phyloP scores from a whole-genome alignment of 2,329 filamentous ascomycete genomes.

The Calonectria crousiana region DNA sequence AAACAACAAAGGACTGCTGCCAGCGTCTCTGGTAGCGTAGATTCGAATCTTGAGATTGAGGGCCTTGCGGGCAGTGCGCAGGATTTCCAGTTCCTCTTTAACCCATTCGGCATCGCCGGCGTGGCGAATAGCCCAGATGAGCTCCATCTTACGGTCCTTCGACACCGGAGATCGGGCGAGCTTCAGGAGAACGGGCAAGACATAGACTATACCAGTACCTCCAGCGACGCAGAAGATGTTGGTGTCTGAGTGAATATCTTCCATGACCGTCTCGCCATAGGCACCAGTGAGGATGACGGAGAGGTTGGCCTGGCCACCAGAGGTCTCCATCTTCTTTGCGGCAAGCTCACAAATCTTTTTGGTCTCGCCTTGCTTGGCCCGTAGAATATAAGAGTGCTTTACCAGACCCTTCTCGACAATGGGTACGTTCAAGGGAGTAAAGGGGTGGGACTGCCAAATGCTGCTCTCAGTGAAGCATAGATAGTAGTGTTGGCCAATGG shows the following conservation, averaged over 20 bases:
- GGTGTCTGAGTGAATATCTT: slow-evolving; percentile 54
- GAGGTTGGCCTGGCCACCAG: slow-evolving; percentile 52
- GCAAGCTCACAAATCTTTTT: slow-evolving; percentile 63
- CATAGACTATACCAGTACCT: slow-evolving; percentile 56
- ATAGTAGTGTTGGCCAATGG: slow-evolving; percentile 78
- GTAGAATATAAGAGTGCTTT: slow-evolving; percentile 68
- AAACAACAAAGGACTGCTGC: slow-evolving; percentile 29
- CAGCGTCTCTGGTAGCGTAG: slow-evolving; percentile 68
- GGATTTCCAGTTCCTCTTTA: slow-evolving; percentile 63
- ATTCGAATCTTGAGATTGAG: slow-evolving; percentile 65
- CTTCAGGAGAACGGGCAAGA: slow-evolving; percentile 51
- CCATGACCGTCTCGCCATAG: slow-evolving; percentile 67
- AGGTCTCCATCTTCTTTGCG: slow-evolving; percentile 49
- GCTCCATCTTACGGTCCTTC: slow-evolving; percentile 62
- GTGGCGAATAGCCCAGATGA: slow-evolving; percentile 75
- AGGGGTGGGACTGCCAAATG: slow-evolving; percentile 80
- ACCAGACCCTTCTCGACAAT: slow-evolving; percentile 54
- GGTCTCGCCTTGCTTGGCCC: slow-evolving; percentile 71
- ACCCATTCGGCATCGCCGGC: slow-evolving; percentile 70
- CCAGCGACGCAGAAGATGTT: slow-evolving; percentile 56
- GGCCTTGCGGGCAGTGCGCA: slow-evolving; percentile 53
- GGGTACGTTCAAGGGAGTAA: slow-evolving; percentile 72
- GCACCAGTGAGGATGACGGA: slow-evolving; percentile 72
- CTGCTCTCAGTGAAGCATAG: slow-evolving; percentile 75
- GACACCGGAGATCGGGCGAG: slow-evolving; percentile 57